Base-by-base conservation (phyloP, 768 basidiomycete species). In the Tephrocybe rancida region DNA sequence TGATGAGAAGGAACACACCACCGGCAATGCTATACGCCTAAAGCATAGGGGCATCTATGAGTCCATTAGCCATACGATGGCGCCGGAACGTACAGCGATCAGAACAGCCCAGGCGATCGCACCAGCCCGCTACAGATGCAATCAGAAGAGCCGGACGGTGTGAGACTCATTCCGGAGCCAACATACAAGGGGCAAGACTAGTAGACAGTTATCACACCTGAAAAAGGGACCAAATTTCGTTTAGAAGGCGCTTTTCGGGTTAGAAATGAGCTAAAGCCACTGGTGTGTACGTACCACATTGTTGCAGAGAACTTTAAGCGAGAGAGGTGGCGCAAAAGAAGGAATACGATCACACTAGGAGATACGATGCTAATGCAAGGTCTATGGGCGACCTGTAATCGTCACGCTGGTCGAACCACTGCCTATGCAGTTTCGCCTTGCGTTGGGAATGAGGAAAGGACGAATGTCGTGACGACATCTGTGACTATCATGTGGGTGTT, bases 151-250 rank as follows among this genome's bases (percentile, higher is more conserved):
- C 48, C 45, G 32, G 39, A 11, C 22, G 26, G 55, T 54, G 37
- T 58, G 50, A 53, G 48, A 29, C 41, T 49, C 30, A 57, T 45
- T 52, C 52, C 47, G 43, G 50, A 49, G 61, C 58, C 24, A 52
- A 65, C 85, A 66, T 64, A 87, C 88, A 70, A 90, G 77, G 64
- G 87, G 87, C 54, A 90, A 74, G 55, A 88, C 73, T 53, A 90
- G 81, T 53, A 88, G 74, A 72, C 87, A 90, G 70, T 88, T 88
- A 74, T 89, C 87, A 75, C 87, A 90, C 87, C 87, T 88, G 44
- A 16, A 45, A 6, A 55, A 44, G 29, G 50, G 42, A 54, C 42
- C 37, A 52, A 60, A 48, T 35, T 35, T 25, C 35, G 26, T 56
- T 42, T 27, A 57, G 60, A 32, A 54, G 26, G 32, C 10, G 37